Base-by-base conservation (phyloP, 2,329 filamentous ascomycete species). In the Pyrenochaeta sp. region DNA sequence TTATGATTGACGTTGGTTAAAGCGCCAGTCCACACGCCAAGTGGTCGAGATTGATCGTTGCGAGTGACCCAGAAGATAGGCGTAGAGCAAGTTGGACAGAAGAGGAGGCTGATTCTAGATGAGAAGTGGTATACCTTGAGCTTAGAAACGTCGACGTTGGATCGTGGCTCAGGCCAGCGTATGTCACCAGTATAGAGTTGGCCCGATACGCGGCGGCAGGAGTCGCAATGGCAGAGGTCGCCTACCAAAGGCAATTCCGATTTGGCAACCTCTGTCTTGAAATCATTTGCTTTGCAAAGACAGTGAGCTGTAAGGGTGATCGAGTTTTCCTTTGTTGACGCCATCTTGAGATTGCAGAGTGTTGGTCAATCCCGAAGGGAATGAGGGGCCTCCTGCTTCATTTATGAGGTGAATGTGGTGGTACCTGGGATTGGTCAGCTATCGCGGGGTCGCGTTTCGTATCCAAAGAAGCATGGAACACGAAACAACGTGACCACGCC, bases 161-260 rank as follows among this genome's bases (percentile, higher is more conserved):
- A 59, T 6, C 58, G 58, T 44, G 70, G 64, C 39, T 74, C 74
- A 3, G 76, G 78, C 82, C 82, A 84, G 2, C 53, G 32, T 0
- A 70, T 51, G n/a, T 69, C 68, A 24, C 66, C 69, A 22, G 69
- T 74, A 69, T 82, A 81, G 24, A 83, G 68, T 5, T 68, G 77
- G 24, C 83, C 83, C 0, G 79, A 81, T 2, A 72, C 36, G 53
- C 80, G 82, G 1, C 83, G 79, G 65, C 84, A 85, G 2, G 82
- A 84, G 19, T 70, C 72, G 73, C 83, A 85, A 71, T 85, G 83
- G 64, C 84, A 85, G 54, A 72, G 74, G 5, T 68, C 67, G 0
- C 74, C 80, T 40, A 71, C 56, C 0, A 86, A 72, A 7, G 83
- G 83, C 2, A 84, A 74, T 0, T 66, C 60, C 1, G 77, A 74